Conservation (phyloP, 2,329 filamentous ascomycete genomes). For the Penicillium sp. region DNA sequence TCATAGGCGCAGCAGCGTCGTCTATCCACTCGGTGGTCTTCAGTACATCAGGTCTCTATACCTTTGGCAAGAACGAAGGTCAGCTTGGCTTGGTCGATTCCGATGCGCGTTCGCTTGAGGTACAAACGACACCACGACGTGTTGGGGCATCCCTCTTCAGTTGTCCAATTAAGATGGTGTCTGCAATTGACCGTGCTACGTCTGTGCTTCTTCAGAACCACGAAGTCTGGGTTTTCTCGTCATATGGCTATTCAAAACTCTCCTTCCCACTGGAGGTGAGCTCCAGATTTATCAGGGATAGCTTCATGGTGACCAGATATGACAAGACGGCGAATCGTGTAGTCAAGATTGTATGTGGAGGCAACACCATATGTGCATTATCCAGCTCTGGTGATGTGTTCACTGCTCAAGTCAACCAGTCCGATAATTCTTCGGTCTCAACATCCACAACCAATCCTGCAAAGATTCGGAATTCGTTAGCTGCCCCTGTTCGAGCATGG, state of each 20-base stretch:
- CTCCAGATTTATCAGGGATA: constrained; percentile 65
- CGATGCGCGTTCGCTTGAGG: constrained; percentile 82
- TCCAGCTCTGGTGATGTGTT: constrained; percentile 84
- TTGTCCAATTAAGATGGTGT: constrained; percentile 70
- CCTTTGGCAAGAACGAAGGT: constrained; percentile 92
- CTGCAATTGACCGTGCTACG: constrained; percentile 87
- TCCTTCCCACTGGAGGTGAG: constrained; percentile 73
- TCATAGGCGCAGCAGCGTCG: constrained; percentile 83
- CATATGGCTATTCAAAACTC: constrained; percentile 91
- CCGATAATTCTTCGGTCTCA: constrained; percentile 58
- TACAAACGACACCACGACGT: constrained; percentile 77
- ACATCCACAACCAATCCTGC: constrained; percentile 87
- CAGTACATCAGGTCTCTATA: constrained; percentile 76
- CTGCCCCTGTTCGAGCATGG: constrained; percentile 79
- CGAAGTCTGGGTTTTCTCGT: constrained; percentile 90
- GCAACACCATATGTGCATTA: constrained; percentile 86
- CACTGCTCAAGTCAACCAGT: constrained; percentile 71
- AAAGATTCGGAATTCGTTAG: constrained; percentile 82
- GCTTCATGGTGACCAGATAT: constrained; percentile 63
- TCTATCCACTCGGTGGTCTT: constrained; percentile 88
- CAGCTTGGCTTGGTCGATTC: constrained; percentile 93
- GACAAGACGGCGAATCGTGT: constrained; percentile 67
- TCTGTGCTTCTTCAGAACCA: constrained; percentile 80
- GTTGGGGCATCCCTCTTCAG: constrained; percentile 82
- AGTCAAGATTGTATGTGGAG: constrained; percentile 73